Base-by-base conservation (phyloP, 75 land plant genomes). In the Selaginella moellendorffii region DNA sequence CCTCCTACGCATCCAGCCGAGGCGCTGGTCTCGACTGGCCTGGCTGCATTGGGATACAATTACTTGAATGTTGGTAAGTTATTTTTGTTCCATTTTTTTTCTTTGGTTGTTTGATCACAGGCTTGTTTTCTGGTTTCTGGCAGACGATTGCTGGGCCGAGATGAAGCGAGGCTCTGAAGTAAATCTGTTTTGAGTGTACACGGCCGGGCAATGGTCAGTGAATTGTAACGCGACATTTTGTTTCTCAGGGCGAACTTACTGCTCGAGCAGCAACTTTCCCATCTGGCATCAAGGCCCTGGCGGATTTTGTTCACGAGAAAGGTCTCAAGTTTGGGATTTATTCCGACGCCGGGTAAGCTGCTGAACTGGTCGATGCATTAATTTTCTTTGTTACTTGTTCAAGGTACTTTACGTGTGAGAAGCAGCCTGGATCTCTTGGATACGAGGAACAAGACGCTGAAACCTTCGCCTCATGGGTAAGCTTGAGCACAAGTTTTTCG, bases 241-340 rank as follows among this genome's bases (percentile, higher is more conserved):
- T 65, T 59, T 27, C 20, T 21, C 77, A 90, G 97, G 98, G 85
- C 30, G 67, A 83, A 31, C 66, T 88, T 65, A 81, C 71, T 12
- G 80, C 87, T n/a, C 78, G 86, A 62, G 72, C 79, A 0, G 71
- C 71, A 21, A 75, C 83, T 28, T 93, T 93, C 67, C 98, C 96
- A 28, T 93, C 96, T 8, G 98, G 98, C 27, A 93, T 93, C 36
- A 89, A 85, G 69, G 76, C 90, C 28, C 77, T 93, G 26, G 86
- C 98, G 60, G 90, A 93, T 61, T 80, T 88, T 76, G 76, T 89
- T 14, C 98, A 93, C 72, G 68, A 61, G 26, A 88, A 82, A 71
- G 90, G 87, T 30, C 87, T 93, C 53, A 93, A 88, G 80, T 83
- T 93, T 77, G 98, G 98, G 22, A 85, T 93, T 12, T 93, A 93